phyloP scores from a whole-genome alignment of 2,329 filamentous ascomycete genomes.

The Alternaria burnsii region DNA sequence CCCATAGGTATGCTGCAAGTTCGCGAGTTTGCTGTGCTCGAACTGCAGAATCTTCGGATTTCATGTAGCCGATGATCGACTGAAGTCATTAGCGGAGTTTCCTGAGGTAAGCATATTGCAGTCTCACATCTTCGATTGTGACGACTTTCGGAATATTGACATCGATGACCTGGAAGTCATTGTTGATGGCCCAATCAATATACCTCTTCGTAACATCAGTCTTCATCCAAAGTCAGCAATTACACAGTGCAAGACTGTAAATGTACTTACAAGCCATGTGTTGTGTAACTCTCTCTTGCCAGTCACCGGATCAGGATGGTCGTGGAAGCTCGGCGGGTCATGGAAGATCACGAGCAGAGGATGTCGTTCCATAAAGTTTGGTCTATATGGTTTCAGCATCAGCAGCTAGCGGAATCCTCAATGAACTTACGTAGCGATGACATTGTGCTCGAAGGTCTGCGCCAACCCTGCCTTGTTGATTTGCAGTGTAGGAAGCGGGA shows the following conservation, averaged over 20 bases:
- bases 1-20: conserved; percentile 88
- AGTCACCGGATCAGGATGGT: conserved; percentile 60
- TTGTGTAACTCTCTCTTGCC: conserved; percentile 83
- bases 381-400: conserved; percentile 52
- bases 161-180: conserved; percentile 86
- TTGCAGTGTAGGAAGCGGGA: conserved; percentile 74
- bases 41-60: conserved; percentile 58
- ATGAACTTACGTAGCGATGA: conserved; percentile 73
- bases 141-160: conserved; percentile 87
- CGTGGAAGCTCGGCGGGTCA: conserved; percentile 70
- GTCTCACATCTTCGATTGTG: conserved; percentile 67
- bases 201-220: conserved; percentile 83
- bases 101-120: not conserved
- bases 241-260: conserved; percentile 41
- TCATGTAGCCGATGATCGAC: conserved; percentile 42
- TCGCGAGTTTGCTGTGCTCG: conserved; percentile 66
- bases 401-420: not conserved
- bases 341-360: conserved; percentile 88
- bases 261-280: conserved; percentile 79
- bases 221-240: conserved; percentile 63
- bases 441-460: conserved; percentile 84
- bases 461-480: conserved; percentile 78
- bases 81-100: conserved; percentile 14
- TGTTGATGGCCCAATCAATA: conserved; percentile 80
- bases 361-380: conserved; percentile 69